Conservation (phyloP, 2,329 filamentous ascomycete species). For the Epichloe glyceriae region DNA sequence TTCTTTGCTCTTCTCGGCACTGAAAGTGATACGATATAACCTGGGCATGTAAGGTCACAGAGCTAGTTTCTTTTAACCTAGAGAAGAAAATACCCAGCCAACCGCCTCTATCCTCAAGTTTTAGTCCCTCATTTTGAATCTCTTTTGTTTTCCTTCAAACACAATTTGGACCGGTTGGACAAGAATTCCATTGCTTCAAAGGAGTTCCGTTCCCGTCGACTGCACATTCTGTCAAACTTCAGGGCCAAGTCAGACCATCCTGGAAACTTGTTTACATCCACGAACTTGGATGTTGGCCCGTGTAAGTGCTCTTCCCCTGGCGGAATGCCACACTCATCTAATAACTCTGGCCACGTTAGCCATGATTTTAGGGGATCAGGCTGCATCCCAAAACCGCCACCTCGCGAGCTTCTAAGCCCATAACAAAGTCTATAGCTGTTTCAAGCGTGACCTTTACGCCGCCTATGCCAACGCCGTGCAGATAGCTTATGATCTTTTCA, state of each 20-base stretch:
- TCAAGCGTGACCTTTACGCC: constrained; percentile 3
- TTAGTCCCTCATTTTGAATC: too few species aligned
- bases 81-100: too few species aligned
- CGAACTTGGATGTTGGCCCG: background rate
- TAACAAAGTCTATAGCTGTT: constrained; percentile 6
- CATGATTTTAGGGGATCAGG: background rate
- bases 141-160: too few species aligned
- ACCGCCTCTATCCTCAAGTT: too few species aligned
- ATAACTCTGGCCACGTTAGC: background rate
- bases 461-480: background rate
- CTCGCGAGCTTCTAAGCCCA: constrained; percentile 6
- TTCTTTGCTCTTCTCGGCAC: too few species aligned
- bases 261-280: background rate
- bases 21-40: too few species aligned
- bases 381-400: constrained; percentile 1
- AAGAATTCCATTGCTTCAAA: background rate
- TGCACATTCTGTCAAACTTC: background rate
- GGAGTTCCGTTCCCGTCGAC: background rate
- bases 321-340: background rate
- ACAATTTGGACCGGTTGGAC: too few species aligned
- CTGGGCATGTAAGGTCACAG: too few species aligned
- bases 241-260: background rate
- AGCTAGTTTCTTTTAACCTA: too few species aligned
- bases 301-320: background rate
- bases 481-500: background rate